These are phyloP conservation scores for Metarhizium brunneum DNA, from an alignment of 2,329 filamentous ascomycete species.

Conservation along the genomic window DNA sequence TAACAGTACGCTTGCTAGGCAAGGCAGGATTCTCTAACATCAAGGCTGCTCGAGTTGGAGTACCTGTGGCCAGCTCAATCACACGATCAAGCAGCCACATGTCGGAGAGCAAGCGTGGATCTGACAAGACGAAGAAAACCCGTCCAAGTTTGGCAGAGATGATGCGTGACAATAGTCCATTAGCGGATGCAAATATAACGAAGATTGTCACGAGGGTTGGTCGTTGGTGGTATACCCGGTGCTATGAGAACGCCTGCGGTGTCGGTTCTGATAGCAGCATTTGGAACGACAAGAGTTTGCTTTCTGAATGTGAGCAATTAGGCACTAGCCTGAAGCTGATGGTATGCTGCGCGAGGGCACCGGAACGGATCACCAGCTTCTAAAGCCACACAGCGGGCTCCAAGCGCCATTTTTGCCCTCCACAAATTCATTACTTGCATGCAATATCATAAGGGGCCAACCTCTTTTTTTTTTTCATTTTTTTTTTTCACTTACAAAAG, in stretches of 20 bases:
- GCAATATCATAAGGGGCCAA: not conserved
- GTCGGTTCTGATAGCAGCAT: conserved; percentile 45
- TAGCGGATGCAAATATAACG: conserved; percentile 76
- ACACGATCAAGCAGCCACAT: conserved; percentile 17
- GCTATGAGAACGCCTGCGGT: conserved; percentile 69
- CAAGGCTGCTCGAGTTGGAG: conserved; percentile 67
- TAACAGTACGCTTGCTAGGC: conserved; percentile 57
- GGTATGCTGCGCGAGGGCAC: conserved; percentile 85
- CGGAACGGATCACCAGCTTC: conserved; percentile 45
- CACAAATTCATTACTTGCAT: not conserved
- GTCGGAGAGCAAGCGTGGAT: conserved; percentile 8
- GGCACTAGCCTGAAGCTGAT: conserved; percentile 83
- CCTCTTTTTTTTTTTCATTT: not conserved
- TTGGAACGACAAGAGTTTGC: conserved; percentile 66
- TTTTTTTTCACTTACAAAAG: not conserved
- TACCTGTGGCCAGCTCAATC: conserved; percentile 56
- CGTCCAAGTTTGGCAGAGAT: conserved; percentile 58
- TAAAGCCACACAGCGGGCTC: conserved; percentile 15
- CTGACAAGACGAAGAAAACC: conserved; percentile 24
- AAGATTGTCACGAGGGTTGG: conserved; percentile 89
- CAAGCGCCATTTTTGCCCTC: not conserved
- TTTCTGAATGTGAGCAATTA: conserved; percentile 78
- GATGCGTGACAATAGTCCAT: conserved; percentile 59
- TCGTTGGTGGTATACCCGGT: conserved; percentile 92
- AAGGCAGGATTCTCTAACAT: conserved; percentile 61